phyloP scores from a whole-genome alignment of 192 early-diverging fungal genomes.

The Umbelopsis ramanniana region DNA sequence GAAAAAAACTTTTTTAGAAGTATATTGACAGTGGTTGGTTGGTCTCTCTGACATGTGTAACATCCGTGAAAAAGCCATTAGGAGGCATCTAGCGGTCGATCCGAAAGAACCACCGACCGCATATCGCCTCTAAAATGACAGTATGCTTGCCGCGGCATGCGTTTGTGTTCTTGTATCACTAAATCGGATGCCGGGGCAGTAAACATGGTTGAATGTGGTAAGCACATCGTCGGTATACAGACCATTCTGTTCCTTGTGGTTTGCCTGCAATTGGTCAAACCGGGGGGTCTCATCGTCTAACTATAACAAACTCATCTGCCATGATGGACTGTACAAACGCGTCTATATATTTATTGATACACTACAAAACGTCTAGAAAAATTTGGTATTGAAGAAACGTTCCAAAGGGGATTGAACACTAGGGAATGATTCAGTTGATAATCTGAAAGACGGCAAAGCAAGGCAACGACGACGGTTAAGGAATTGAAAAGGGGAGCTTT shows the following conservation, averaged over 20 bases:
- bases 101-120: too few relatives aligned
- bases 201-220: too few relatives aligned
- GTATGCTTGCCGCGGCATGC: neutral
- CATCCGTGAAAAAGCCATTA: neutral
- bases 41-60: neutral
- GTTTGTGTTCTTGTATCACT: neutral
- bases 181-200: neutral
- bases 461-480: neutral
- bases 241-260: neutral
- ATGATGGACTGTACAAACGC: slow-evolving; percentile 9
- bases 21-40: too few relatives aligned
- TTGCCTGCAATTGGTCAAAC: neutral
- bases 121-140: neutral
- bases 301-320: neutral
- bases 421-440: slow-evolving; percentile 9
- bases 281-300: neutral
- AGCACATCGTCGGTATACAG: neutral
- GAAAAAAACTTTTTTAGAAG: neutral
- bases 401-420: slow-evolving; percentile 37
- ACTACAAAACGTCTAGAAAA: slow-evolving; percentile 16
- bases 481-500: neutral
- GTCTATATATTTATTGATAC: slow-evolving; percentile 24
- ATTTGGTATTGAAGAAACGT: slow-evolving; percentile 33
- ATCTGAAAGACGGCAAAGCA: neutral
- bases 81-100: too few relatives aligned